Evolutionary conservation across 2,329 filamentous ascomycete species (phyloP).

Genomic region (Lasiodiplodia sp.): DNA sequence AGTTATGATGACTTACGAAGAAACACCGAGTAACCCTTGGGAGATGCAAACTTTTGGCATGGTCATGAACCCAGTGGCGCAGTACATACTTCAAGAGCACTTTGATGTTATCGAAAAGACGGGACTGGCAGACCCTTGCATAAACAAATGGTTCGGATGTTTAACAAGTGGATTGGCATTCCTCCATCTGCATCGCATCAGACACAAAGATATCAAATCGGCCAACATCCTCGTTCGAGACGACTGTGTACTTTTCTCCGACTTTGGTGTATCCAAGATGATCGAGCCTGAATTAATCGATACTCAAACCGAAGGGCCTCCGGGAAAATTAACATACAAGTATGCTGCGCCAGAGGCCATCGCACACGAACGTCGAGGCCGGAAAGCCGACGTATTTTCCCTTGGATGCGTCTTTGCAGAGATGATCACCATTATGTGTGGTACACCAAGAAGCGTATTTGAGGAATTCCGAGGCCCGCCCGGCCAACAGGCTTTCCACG

Average conservation of each 20-base stretch:
- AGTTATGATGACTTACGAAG: background rate
- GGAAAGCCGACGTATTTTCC: background rate
- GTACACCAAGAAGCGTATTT: background rate
- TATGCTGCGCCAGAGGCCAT: background rate
- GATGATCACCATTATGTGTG: background rate
- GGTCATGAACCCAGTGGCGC: background rate
- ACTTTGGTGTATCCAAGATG: background rate
- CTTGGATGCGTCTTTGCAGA: background rate
- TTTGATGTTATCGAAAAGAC: background rate
- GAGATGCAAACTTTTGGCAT: background rate
- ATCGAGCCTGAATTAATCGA: background rate
- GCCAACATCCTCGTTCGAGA: background rate
- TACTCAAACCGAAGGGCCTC: background rate
- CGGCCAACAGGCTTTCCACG: background rate
- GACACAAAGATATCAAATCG: background rate
- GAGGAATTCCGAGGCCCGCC: background rate
- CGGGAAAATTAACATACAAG: background rate
- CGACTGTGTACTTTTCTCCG: background rate
- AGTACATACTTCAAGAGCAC: background rate
- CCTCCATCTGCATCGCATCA: too few species aligned
- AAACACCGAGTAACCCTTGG: background rate
- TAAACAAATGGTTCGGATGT: background rate
- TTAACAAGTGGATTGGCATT: too few species aligned
- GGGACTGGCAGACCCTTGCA: too few species aligned
- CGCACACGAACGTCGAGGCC: background rate